Conservation (phyloP, 1,284 basidiomycete genomes). For the Cryptococcus wingfieldii region DNA sequence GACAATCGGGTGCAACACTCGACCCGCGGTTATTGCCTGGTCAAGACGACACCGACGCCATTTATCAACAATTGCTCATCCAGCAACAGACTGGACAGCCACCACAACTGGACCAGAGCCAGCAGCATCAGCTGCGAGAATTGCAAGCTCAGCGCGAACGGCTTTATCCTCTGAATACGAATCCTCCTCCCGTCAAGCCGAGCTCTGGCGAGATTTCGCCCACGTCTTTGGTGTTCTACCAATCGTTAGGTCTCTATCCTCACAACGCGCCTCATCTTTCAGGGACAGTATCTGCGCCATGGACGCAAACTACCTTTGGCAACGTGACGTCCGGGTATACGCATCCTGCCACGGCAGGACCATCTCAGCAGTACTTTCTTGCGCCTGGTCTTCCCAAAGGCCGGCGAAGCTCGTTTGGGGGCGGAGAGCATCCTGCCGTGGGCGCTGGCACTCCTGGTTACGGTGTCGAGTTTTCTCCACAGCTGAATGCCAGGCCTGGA, state of each 20-base stretch:
- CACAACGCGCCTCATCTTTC: constrained; percentile 19
- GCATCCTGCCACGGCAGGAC: constrained; percentile 17
- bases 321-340: background rate
- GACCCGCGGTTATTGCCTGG: constrained; percentile 40
- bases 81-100: constrained; percentile 9
- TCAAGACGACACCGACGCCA: constrained; percentile 3
- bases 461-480: constrained; percentile 35
- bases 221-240: constrained; percentile 40
- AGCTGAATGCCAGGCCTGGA: constrained; percentile 15
- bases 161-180: constrained; percentile 22
- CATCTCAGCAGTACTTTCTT: constrained; percentile 14
- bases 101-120: constrained; percentile 3
- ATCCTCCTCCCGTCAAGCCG: constrained; percentile 18
- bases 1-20: constrained; percentile 19
- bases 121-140: constrained; percentile 20
- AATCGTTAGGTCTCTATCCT: constrained; percentile 29
- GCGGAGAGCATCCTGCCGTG: constrained; percentile 37
- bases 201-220: constrained; percentile 39
- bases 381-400: constrained; percentile 1
- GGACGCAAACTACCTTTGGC: constrained; percentile 25
- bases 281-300: constrained; percentile 31
- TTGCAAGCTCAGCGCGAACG: constrained; percentile 18
- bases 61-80: constrained; percentile 7
- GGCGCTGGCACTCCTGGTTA: constrained; percentile 46
- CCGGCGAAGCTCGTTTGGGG: constrained; percentile 33